These are phyloP conservation scores for Protomyces gravidus DNA, from an alignment of 1,139 yeast species.

Conservation along the genomic window DNA sequence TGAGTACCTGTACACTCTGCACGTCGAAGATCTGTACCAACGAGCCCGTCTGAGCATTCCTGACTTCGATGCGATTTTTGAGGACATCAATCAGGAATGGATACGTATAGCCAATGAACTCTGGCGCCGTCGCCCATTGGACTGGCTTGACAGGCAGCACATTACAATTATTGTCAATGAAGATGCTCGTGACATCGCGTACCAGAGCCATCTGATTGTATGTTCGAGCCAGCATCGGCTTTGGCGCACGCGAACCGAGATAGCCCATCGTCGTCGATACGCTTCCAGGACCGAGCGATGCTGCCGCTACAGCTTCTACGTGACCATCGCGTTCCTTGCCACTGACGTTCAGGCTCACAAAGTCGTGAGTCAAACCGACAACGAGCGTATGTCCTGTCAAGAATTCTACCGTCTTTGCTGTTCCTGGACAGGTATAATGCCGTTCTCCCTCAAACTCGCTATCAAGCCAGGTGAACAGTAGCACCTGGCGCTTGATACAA, in stretches of 20 bases:
- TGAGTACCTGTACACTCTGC: slow-evolving; percentile 27
- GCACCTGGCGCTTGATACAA: slow-evolving; percentile 41
- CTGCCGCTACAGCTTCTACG: slow-evolving; percentile 29
- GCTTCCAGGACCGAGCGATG: slow-evolving; percentile 30
- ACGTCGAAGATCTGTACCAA: slow-evolving; percentile 32
- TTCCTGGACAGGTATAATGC: slow-evolving; percentile 43
- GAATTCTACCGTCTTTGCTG: slow-evolving; percentile 41
- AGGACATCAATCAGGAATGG: slow-evolving; percentile 40
- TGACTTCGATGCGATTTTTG: slow-evolving; percentile 32
- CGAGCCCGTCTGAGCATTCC: slow-evolving; percentile 31
- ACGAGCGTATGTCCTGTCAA: slow-evolving; percentile 41
- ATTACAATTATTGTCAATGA: slow-evolving; percentile 34
- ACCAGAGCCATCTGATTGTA: slow-evolving; percentile 36
- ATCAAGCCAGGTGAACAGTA: slow-evolving; percentile 44
- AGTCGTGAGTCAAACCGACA: slow-evolving; percentile 41
- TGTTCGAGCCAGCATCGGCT: slow-evolving; percentile 31
- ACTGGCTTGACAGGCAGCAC: slow-evolving; percentile 34
- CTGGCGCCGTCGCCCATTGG: slow-evolving; percentile 36
- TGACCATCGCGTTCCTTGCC: slow-evolving; percentile 17
- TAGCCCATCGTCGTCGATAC: slow-evolving; percentile 32
- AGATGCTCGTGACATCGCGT: slow-evolving; percentile 37
- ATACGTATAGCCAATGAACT: slow-evolving; percentile 37
- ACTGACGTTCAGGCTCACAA: slow-evolving; percentile 36
- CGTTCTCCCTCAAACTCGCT: slow-evolving; percentile 38
- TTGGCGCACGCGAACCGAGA: slow-evolving; percentile 31